Evolutionary conservation across 306 rosid genomes (phyloP), one percentile per base, ranked within the genome.

Genomic region (Crataegus laevigata): DNA sequence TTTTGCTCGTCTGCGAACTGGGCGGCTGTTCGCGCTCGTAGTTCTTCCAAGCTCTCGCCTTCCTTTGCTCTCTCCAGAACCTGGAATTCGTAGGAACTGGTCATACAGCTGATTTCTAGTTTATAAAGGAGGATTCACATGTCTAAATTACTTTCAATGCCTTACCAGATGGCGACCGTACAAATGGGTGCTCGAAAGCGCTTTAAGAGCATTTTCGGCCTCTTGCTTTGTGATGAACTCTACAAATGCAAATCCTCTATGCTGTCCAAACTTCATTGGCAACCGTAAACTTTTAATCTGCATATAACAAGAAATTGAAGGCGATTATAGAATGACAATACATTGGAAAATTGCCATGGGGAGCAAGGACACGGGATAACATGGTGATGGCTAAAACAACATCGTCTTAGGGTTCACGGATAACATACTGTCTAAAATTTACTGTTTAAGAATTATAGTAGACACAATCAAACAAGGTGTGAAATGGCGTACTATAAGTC

Each of bases 151-250:
- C 7, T 24, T 50, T 24, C 12, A 24, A 57, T 52, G 32, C 63
- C 96, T 78, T 90, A 94, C 99, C 88, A 94, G 87, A 85, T 87
- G 99, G 54, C 99, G 93, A 13, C 97, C 96, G 8, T 88, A 91
- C 55, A 94, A 54, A 61, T 94, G 97, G 76, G 77, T 75, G 63
- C 81, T 87, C 68, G 91, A 86, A 82, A 94, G 97, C 25, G 97
- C 94, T 77, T 87, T 54, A 64, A 90, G 72, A 24, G 96, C 96
- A 82, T 91, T 90, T 68, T 88, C 80, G 36, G 96, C 86, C 75
- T 91, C 98, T 80, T 94, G 98, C 87, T 91, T 92, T 77, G 98
- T 88, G 66, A 84, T 90, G 82, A 79, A 94, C 80, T 91, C 98
- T 66, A 94, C 94, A 84, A 94, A 94, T 63, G 94, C 96, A 87